These are phyloP conservation scores for Lippia alba DNA, from an alignment of 305 asterid genomes.

Conservation along the genomic window DNA sequence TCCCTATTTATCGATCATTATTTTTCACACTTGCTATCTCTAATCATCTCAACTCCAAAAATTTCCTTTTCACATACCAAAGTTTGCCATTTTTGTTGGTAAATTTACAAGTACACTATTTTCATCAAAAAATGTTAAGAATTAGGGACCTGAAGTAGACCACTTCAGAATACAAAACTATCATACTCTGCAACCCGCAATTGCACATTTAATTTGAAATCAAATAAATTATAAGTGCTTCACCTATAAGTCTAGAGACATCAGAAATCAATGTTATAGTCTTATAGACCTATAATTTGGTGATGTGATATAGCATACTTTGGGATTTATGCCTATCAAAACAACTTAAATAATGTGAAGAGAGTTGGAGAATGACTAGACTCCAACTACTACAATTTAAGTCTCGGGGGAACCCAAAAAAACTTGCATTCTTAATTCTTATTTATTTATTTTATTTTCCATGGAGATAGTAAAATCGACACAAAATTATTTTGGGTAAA, in stretches of 20 bases:
- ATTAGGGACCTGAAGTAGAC: background rate
- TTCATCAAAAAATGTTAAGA: no score
- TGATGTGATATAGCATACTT: background rate
- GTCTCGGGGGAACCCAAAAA: background rate
- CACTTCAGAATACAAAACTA: background rate
- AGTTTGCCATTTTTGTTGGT: background rate
- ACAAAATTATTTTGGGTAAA: no score
- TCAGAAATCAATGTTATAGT: background rate
- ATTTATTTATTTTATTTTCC: no score
- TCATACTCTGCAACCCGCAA: background rate
- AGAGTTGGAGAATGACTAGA: background rate
- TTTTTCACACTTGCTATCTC: background rate
- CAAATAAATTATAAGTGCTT: background rate
- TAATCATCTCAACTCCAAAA: background rate
- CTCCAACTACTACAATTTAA: background rate
- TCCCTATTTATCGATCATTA: background rate
- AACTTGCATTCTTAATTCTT: background rate
- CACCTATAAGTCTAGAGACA: background rate
- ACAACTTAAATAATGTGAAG: background rate
- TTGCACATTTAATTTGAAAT: background rate
- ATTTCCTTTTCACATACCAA: background rate
- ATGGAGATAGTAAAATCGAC: no score
- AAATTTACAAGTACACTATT: no score
- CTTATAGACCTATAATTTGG: background rate
- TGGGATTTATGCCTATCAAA: conserved; percentile 7